Evolutionary conservation across 2,329 filamentous ascomycete species (phyloP), one percentile per base, ranked within the genome.

Genomic region (Coleophoma crateriformis): DNA sequence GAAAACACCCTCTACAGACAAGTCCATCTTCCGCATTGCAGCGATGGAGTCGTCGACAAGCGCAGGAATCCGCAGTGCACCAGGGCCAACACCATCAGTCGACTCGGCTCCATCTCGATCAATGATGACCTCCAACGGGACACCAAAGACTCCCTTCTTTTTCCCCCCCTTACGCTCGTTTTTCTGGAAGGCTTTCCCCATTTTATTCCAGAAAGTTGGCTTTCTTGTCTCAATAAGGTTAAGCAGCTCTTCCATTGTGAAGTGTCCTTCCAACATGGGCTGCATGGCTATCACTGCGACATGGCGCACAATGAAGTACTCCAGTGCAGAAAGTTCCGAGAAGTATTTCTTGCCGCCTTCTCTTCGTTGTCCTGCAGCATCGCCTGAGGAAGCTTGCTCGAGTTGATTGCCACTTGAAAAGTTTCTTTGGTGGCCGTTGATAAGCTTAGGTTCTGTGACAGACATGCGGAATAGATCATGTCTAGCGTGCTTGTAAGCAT

Each of bases 1-100:
- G 81, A 99, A 99, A 19, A 99, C 91, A 61, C 94, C 94, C 68
- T 99, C 94, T 1, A 99, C 90, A 2, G 92, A 97, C 73, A 99
- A 90, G 67, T 99, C 94, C 90, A 99, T 97, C 69, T 92, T 94
- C 60, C 91, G 85, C 89, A 99, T 96, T 12, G 91, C 90, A 4
- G 88, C 87, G 35, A 99, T 86, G 45, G 92, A 85, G 65, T 96
- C 92, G 62, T 97, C 92, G n/a, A 99, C 80, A 47, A 99, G 77
- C n/a, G 90, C 88, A 3, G 94, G 94, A 39, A 99, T 89, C 47
- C 90, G 87, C 50, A 99, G 76, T 13, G 90, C 87, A 15, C 91
- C 92, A 11, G 94, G 91, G 0, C 94, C 94, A 53, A 99, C 89
- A 34, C 94, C 94, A 65, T 97, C 90, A 1, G 91, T 97, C n/a